These are phyloP conservation scores for Fraxinus sp. DNA, from an alignment of 305 asterid species.

Conservation along the genomic window DNA sequence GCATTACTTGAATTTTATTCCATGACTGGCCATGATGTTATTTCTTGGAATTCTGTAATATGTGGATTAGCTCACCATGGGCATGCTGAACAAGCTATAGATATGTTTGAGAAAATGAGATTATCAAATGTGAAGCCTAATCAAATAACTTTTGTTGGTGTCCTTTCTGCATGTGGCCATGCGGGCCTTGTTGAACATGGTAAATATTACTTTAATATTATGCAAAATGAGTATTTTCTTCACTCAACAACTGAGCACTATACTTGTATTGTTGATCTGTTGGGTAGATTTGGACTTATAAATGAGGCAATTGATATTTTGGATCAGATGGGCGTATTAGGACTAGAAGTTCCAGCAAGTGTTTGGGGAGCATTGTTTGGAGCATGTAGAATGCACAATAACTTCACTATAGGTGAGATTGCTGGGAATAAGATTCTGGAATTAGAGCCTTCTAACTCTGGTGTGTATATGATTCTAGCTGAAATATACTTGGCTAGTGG, in stretches of 20 bases:
- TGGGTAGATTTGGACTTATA: slow-evolving; percentile 62
- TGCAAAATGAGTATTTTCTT: slow-evolving; percentile 48
- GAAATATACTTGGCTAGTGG: slow-evolving; percentile 56
- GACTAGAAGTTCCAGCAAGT: slow-evolving; percentile 44
- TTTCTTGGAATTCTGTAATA: slow-evolving; percentile 66
- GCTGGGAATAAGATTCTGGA: slow-evolving; percentile 58
- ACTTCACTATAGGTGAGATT: slow-evolving; percentile 52
- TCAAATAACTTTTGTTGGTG: slow-evolving; percentile 58
- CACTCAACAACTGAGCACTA: slow-evolving; percentile 53
- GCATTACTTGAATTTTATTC: slow-evolving; percentile 42
- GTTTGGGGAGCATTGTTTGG: slow-evolving; percentile 85
- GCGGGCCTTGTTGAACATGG: slow-evolving; percentile 64
- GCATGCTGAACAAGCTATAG: slow-evolving; percentile 46
- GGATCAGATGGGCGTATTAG: slow-evolving; percentile 35
- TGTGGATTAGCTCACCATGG: slow-evolving; percentile 71
- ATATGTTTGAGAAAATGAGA: slow-evolving; percentile 53
- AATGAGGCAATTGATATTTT: slow-evolving; percentile 50
- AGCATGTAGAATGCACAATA: slow-evolving; percentile 68
- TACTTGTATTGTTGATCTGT: slow-evolving; percentile 62
- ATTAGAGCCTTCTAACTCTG: slow-evolving; percentile 54
- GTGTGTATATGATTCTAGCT: slow-evolving; percentile 59
- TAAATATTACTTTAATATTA: slow-evolving; percentile 41
- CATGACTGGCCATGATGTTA: slow-evolving; percentile 41
- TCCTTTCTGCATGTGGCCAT: slow-evolving; percentile 69
- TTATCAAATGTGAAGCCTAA: slow-evolving; percentile 43